These are phyloP conservation scores for Thalassiosira pacifica DNA, from an alignment of 352 stramenopile genomes.

Conservation along the genomic window DNA sequence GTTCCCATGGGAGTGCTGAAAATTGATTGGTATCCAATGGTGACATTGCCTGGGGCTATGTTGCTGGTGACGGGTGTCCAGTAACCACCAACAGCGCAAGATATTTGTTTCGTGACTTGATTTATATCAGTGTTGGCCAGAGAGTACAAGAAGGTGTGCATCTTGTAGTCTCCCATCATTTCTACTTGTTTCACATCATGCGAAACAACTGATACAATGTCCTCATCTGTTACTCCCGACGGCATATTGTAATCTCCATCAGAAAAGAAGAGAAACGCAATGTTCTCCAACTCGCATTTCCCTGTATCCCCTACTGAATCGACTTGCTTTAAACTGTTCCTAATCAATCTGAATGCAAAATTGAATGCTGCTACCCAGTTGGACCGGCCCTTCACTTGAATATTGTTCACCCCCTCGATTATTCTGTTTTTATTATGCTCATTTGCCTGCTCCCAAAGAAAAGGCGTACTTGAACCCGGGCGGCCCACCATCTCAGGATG, in stretches of 20 bases:
- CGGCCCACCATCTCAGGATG: slow-evolving; percentile 23
- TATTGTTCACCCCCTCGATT: slow-evolving; percentile 41
- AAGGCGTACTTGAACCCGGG: slow-evolving; percentile 2
- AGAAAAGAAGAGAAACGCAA: slow-evolving; percentile 67
- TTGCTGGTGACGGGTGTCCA: slow-evolving; percentile 44
- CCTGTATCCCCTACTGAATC: neutral
- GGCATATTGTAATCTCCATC: slow-evolving; percentile 60
- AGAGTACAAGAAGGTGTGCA: slow-evolving; percentile 53
- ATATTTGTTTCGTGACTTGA: slow-evolving; percentile 46
- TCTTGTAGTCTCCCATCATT: slow-evolving; percentile 30
- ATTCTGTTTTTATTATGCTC: slow-evolving; percentile 39
- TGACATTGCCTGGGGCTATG: slow-evolving; percentile 29
- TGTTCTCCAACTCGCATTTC: slow-evolving; percentile 58
- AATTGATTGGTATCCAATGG: slow-evolving; percentile 52
- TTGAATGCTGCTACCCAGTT: slow-evolving; percentile 61
- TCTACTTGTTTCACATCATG: slow-evolving; percentile 28
- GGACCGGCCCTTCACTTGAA: slow-evolving; percentile 46
- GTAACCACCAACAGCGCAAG: slow-evolving; percentile 49
- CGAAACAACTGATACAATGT: slow-evolving; percentile 33
- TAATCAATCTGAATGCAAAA: slow-evolving; percentile 54
- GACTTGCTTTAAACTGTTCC: slow-evolving; percentile 35
- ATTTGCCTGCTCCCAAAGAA: slow-evolving; percentile 53
- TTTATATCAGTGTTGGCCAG: slow-evolving; percentile 38
- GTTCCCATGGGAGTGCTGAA: slow-evolving; percentile 51
- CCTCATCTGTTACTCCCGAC: slow-evolving; percentile 19